These are phyloP conservation scores for Sugiyamaella qingdaonensis DNA, from an alignment of 805 yeast genomes.

Conservation along the genomic window DNA sequence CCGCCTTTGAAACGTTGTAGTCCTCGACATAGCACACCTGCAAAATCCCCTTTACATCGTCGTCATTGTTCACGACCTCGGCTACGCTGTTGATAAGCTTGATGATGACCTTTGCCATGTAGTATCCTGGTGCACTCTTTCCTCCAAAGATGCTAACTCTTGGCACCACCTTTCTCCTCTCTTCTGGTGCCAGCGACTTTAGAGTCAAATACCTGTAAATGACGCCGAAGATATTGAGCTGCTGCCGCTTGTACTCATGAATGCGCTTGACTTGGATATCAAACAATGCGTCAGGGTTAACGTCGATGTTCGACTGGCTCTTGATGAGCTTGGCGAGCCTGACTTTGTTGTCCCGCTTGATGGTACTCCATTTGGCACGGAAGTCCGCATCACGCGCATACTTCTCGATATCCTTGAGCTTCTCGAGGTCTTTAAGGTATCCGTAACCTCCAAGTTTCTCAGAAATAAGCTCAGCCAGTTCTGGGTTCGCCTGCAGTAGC, in stretches of 20 bases:
- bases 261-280: conserved; percentile 93
- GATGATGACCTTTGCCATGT: conserved; percentile 88
- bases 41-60: conserved; percentile 66
- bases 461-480: conserved; percentile 66
- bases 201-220: conserved; percentile 76
- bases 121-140: conserved; percentile 96
- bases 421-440: conserved; percentile 62
- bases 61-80: conserved; percentile 73
- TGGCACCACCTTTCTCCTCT: conserved; percentile 61
- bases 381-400: conserved; percentile 66
- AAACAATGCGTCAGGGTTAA: conserved; percentile 71
- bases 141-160: conserved; percentile 87
- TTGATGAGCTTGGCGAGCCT: conserved; percentile 65
- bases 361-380: conserved; percentile 62
- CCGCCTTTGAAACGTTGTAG: conserved; percentile 92
- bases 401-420: conserved; percentile 61
- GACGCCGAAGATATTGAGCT: conserved; percentile 84
- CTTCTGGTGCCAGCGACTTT: conserved; percentile 60
- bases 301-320: conserved; percentile 53
- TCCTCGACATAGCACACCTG: conserved; percentile 89
- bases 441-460: conserved; percentile 63
- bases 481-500: conserved; percentile 91
- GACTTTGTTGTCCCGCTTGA: conserved; percentile 66
- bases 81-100: conserved; percentile 80
- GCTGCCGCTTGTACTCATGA: conserved; percentile 95